Base-by-base conservation (phyloP, 352 stramenopile species). In the Phytophthora pini region DNA sequence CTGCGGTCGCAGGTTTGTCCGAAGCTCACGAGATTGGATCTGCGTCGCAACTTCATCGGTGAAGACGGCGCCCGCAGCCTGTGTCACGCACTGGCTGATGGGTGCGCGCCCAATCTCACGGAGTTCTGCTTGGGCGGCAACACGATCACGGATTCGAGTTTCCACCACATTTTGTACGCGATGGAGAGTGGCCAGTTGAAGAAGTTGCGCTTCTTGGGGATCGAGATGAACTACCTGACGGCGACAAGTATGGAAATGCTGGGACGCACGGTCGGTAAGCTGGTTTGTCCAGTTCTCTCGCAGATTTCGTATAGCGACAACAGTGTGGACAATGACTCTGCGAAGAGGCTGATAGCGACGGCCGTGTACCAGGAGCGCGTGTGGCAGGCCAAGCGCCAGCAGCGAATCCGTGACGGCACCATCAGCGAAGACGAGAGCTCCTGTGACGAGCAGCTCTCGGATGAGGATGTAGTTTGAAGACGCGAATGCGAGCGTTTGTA, bases 281-380 rank as follows among this genome's bases (percentile, higher is more conserved):
- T 93, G 34, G 83, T 92, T 15, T 93, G 84, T 22, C 87, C 87
- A 3, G n/a, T 68, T 55, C 77, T 95, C 9, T 80, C 83, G n/a
- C 87, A 95, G 70, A 93, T 95, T 59, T 95, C 87, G 55, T 95
- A 93, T 71, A 93, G 83, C 31, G 83, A 93, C 67, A 95, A 95
- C 54, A 91, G 80, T 38, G 85, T 95, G 26, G 74, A 88, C 43
- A 91, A 95, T 43, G 66, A 68, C 27, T 73, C 85, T 1, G 87
- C 87, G 13, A 95, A 93, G 82, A 79, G 81, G 5, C 65, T 89
- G 29, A 91, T 95, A 39, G 80, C 82, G 11, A 90, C 82, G 29
- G 71, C 82, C 4, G 82, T 95, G 22, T 92, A 93, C 52, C 79
- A 92, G 48, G 84, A 93, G 41, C 82, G 84, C n/a, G 75, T 90